Base-by-base conservation (phyloP, 345 rosid genomes). In the Arabis hirsuta region DNA sequence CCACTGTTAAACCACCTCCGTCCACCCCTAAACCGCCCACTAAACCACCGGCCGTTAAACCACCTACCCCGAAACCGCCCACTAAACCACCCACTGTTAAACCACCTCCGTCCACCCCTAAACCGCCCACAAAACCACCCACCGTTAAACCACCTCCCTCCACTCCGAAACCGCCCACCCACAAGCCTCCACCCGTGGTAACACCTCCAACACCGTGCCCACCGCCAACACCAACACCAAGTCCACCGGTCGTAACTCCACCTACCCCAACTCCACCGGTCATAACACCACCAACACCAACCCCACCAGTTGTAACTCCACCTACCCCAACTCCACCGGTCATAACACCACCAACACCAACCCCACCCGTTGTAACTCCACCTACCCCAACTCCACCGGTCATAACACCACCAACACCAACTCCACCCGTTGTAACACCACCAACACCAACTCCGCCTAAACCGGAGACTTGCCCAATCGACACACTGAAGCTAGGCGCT, bases 381-480 rank as follows among this genome's bases (percentile, higher is more conserved):
- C 73, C 78, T 36, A 3, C 16, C 16, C 81, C 83, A 9, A 71
- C 79, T 0, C 43, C 65, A 0, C 47, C 58, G 0, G 26, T 42
- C 1, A 2, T n/a, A 2, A 9, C 29, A 0, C 57, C 70, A 0
- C 70, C 70, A 5, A 19, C 41, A 7, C 20, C 62, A 2, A 55
- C 20, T 7, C 60, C 71, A 36, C 41, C 41, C 3, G 27, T 43
- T 0, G 5, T 14, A 3, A 2, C 31, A 0, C 58, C 70, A 0
- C 70, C 70, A 5, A 19, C 41, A 4, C 82, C 81, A 24, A 12
- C 41, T 1, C 69, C 79, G 1, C 82, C 87, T 36, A 70, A 66
- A 0, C 81, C 80, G 2, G 76, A 83, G 71, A 93, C 97, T 2
- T 93, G 97, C 73, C 89, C 97, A 31, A 82, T 86, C 42, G 96